Evolutionary conservation across 164 flowering plant genomes (phyloP).

Genomic region (Piper betle): DNA sequence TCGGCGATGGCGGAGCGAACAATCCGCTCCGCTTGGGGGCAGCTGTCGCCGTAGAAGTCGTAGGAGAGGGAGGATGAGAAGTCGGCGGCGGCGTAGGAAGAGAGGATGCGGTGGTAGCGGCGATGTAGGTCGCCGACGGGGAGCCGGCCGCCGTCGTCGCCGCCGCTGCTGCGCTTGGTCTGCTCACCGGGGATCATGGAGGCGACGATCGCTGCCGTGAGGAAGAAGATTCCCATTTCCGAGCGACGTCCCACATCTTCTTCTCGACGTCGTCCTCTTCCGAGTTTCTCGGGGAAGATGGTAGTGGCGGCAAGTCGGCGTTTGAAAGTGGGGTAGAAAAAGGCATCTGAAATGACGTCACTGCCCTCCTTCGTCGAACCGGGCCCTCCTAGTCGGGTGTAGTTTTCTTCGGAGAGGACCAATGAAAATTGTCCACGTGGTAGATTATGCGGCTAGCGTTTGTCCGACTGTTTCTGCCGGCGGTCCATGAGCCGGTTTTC

Average conservation of each 20-base stretch:
- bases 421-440: no score
- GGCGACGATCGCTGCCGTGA: conserved; percentile 4
- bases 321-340: not conserved
- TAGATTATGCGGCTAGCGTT: no score
- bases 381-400: no score
- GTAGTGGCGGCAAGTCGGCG: no score
- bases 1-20: conserved; percentile 14
- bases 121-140: not conserved
- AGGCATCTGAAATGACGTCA: no score
- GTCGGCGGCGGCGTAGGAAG: no score
- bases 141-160: not conserved
- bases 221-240: conserved; percentile 2
- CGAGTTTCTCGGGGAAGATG: no score
- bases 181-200: conserved; percentile 5
- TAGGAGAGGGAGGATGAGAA: conserved; percentile 16
- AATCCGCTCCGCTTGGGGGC: conserved; percentile 34
- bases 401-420: no score
- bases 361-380: no score
- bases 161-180: not conserved
- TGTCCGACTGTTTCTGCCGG: no score
- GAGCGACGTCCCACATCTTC: conserved; percentile 4
- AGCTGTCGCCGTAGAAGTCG: conserved; percentile 33
- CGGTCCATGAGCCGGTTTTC: no score
- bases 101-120: not conserved
- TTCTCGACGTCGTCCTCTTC: not conserved